Percentiles rank a stretch among this genome's conserved stretches.
phyloP scores from a whole-genome alignment of 1,139 yeast species.

The Petasospora rhodanensis region DNA sequence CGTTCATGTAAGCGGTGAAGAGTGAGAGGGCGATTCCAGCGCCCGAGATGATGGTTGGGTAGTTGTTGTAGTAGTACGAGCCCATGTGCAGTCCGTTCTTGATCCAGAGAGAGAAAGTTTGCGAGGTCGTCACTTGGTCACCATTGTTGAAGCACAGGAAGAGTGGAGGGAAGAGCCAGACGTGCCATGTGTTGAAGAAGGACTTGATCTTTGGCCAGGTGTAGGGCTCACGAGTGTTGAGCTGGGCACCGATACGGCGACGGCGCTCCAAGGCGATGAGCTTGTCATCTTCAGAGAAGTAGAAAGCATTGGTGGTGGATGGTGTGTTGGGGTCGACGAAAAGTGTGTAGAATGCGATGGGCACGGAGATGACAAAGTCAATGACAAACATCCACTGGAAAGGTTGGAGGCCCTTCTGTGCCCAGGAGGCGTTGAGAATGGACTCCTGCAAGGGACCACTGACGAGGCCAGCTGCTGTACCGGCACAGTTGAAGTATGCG shows the following conservation, averaged over 20 bases:
- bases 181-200: conserved; percentile 31
- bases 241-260: conserved; percentile 18
- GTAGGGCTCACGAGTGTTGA: conserved; percentile 17
- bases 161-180: conserved; percentile 13
- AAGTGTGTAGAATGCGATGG: conserved; percentile 35
- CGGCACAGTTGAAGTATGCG: conserved; percentile 20
- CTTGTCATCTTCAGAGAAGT: conserved; percentile 16
- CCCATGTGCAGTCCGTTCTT: conserved; percentile 10
- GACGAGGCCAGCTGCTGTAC: conserved; percentile 32
- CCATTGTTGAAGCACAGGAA: conserved; percentile 15
- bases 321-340: conserved; percentile 20
- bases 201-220: conserved; percentile 19
- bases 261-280: conserved; percentile 17
- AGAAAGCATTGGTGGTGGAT: conserved; percentile 18
- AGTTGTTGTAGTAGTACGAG: conserved; percentile 16
- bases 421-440: conserved; percentile 15
- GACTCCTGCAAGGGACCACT: conserved; percentile 28
- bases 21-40: conserved; percentile 17
- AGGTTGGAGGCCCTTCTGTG: conserved; percentile 37
- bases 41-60: conserved; percentile 19
- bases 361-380: conserved; percentile 49
- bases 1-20: conserved; percentile 11
- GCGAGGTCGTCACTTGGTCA: conserved; percentile 13
- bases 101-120: conserved; percentile 18
- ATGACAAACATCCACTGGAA: conserved; percentile 53